Evolutionary conservation across 202 grass and related monocot genomes (phyloP).

Genomic region (Saccharum hybrid): DNA sequence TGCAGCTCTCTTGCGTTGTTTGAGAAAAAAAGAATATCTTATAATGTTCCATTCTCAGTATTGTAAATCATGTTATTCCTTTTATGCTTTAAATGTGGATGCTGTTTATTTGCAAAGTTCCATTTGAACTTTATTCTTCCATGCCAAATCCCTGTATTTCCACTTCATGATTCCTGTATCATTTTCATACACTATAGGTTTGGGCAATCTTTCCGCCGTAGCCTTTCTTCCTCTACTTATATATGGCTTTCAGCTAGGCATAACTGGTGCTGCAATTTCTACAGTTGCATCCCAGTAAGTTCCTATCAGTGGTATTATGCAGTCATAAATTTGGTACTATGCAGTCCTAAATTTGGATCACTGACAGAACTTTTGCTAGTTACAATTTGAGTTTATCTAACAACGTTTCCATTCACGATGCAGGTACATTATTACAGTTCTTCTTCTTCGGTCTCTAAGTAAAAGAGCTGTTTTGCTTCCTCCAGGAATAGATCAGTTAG

Average conservation of each 20-base stretch:
- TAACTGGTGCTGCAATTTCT: slow-evolving; percentile 82
- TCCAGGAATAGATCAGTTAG: slow-evolving; percentile 74
- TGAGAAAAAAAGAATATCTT: not conserved
- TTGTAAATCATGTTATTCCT: slow-evolving; percentile 9
- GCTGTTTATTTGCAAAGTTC: slow-evolving; percentile 28
- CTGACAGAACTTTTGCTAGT: not conserved
- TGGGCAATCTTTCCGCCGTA: slow-evolving; percentile 90
- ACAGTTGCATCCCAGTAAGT: slow-evolving; percentile 89
- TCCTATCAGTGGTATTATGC: slow-evolving; percentile 18
- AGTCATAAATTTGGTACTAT: not conserved
- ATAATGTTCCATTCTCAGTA: slow-evolving; percentile 5
- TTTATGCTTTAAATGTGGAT: slow-evolving; percentile 20
- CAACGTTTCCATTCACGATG: slow-evolving; percentile 4
- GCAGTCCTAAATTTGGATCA: too few species aligned
- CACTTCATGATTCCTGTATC: slow-evolving; percentile 16
- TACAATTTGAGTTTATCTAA: slow-evolving; percentile 29
- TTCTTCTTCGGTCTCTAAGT: slow-evolving; percentile 79
- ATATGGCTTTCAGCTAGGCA: slow-evolving; percentile 70
- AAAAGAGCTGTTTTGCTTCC: slow-evolving; percentile 84
- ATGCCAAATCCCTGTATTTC: slow-evolving; percentile 21
- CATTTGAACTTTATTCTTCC: slow-evolving; percentile 27
- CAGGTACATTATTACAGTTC: slow-evolving; percentile 78
- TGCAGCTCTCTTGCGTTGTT: not conserved
- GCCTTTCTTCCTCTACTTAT: slow-evolving; percentile 78
- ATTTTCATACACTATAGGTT: slow-evolving; percentile 53